Evolutionary conservation across 345 rosid species (phyloP).

Genomic region (Arabis hirsuta): DNA sequence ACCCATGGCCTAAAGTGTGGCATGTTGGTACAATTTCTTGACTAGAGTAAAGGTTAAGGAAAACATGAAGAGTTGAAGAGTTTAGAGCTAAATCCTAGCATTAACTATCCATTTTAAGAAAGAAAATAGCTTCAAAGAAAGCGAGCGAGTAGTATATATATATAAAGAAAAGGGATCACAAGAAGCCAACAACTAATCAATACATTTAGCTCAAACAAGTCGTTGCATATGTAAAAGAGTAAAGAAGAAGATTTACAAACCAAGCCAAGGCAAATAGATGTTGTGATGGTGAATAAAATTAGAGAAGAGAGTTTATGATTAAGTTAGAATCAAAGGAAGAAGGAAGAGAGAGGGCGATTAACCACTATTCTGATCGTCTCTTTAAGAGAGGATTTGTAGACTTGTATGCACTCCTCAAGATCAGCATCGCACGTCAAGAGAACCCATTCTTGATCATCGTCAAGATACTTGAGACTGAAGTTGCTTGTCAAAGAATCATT

Average conservation of each 20-base stretch:
- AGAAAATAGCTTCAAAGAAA: slow-evolving; percentile 21
- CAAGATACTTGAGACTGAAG: slow-evolving; percentile 65
- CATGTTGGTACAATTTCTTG: slow-evolving; percentile 19
- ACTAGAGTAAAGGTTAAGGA: neutral
- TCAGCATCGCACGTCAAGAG: slow-evolving; percentile 78
- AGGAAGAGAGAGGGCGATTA: slow-evolving; percentile 48
- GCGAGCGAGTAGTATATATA: neutral
- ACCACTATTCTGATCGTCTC: slow-evolving; percentile 64
- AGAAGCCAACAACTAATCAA: slow-evolving; percentile 23
- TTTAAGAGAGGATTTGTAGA: slow-evolving; percentile 54
- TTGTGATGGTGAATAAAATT: neutral
- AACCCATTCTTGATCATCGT: slow-evolving; percentile 79
- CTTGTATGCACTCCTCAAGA: slow-evolving; percentile 85
- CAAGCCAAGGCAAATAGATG: slow-evolving; percentile 24
- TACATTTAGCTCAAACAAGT: slow-evolving; percentile 27
- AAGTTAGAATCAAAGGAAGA: slow-evolving; percentile 29
- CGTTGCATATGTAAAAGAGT: neutral
- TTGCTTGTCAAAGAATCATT: slow-evolving; percentile 47
- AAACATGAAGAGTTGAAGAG: slow-evolving; percentile 2
- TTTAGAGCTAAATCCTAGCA: neutral
- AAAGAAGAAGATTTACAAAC: slow-evolving; percentile 29
- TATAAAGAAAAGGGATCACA: slow-evolving; percentile 14
- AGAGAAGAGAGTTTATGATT: slow-evolving; percentile 7
- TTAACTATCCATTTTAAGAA: slow-evolving; percentile 2
- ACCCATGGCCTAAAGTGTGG: slow-evolving; percentile 32